Conservation (phyloP, 2,329 filamentous ascomycete genomes). For the Phyllosticta citriasiana region DNA sequence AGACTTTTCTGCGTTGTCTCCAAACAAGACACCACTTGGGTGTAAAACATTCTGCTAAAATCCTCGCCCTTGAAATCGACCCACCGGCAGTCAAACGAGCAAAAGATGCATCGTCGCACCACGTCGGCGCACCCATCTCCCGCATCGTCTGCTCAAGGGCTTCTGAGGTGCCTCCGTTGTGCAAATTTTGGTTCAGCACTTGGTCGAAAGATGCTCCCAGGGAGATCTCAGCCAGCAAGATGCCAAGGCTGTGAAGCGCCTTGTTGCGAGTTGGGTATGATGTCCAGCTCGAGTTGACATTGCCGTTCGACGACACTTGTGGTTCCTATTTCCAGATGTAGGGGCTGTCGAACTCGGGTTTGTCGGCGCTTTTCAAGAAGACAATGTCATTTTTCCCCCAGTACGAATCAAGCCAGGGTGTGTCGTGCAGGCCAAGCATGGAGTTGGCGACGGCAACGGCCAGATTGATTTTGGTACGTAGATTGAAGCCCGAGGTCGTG, state of each 20-base stretch:
- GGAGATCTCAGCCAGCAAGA: not conserved
- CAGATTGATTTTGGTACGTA: conserved; percentile 12
- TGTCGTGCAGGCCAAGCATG: conserved; percentile 18
- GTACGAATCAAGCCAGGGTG: conserved; percentile 17
- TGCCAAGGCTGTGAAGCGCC: not conserved
- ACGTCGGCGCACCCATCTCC: not conserved
- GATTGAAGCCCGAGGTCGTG: not conserved
- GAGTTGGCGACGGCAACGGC: conserved; percentile 17
- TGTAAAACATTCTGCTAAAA: too few relatives aligned
- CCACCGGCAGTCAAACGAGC: too few relatives aligned
- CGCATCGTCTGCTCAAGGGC: conserved; percentile 12
- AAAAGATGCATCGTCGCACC: not conserved
- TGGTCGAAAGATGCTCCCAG: not conserved
- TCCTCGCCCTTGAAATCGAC: too few relatives aligned
- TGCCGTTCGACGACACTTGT: not conserved
- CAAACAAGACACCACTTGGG: too few relatives aligned
- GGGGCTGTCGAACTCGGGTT: not conserved
- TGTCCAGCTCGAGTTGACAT: not conserved
- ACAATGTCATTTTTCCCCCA: conserved; percentile 18
- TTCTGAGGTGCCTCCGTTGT: not conserved
- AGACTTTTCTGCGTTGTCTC: too few relatives aligned
- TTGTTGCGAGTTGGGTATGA: not conserved
- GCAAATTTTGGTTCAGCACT: not conserved
- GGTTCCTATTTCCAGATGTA: not conserved
- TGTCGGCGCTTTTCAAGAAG: conserved; percentile 14